Conservation (phyloP, 257 asterid species). For the Thymus mandschuricus region DNA sequence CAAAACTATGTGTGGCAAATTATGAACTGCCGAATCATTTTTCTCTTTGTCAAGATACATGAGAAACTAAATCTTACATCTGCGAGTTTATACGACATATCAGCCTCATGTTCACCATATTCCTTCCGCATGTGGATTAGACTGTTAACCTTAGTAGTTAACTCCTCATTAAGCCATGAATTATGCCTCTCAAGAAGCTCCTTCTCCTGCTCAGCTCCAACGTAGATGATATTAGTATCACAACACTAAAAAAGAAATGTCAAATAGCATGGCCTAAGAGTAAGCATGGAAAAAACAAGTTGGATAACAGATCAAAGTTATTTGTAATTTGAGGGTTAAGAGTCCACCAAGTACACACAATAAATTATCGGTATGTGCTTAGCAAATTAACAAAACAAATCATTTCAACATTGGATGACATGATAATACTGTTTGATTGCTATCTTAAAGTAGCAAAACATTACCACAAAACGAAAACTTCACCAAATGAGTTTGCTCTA, state of each 20-base stretch:
- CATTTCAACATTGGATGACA: neutral
- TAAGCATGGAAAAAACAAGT: conserved; percentile 3
- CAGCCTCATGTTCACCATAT: conserved; percentile 75
- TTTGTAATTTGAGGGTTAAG: neutral
- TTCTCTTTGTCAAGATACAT: neutral
- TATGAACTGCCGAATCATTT: neutral
- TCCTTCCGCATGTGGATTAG: conserved; percentile 67
- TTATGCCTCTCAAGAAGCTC: conserved; percentile 94
- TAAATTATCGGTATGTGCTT: neutral
- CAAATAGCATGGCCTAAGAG: conserved; percentile 6
- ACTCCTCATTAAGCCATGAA: conserved; percentile 91
- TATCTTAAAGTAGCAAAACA: neutral
- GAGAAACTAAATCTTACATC: conserved; percentile 53
- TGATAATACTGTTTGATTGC: neutral
- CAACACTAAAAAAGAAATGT: conserved; percentile 17
- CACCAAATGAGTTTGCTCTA: conserved; percentile 4
- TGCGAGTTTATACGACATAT: conserved; percentile 72
- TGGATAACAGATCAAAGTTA: conserved; percentile 11
- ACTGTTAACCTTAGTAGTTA: conserved; percentile 61
- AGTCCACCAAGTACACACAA: neutral
- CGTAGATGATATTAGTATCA: conserved; percentile 20
- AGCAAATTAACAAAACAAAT: neutral
- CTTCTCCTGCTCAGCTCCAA: conserved; percentile 71
- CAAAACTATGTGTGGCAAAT: neutral
- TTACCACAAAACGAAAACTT: neutral